phyloP scores from a whole-genome alignment of 2,329 filamentous ascomycete species.

The Clarireedia hainanense region DNA sequence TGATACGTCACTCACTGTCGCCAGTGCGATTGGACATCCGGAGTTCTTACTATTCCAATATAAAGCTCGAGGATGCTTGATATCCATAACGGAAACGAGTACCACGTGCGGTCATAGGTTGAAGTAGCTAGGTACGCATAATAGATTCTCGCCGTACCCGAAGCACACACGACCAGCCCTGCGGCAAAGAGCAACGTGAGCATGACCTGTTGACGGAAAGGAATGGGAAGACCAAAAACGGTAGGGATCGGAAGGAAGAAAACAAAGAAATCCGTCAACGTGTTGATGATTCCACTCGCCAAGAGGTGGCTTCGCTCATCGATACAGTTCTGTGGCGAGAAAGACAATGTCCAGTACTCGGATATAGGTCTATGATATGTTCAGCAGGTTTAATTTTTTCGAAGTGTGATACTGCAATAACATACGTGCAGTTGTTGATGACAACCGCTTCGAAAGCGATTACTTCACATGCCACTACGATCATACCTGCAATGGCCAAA shows the following conservation, averaged over 20 bases:
- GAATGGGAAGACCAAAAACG: conserved; percentile 37
- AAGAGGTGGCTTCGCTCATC: conserved; percentile 42
- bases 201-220: conserved; percentile 38
- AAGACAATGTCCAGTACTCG: conserved; percentile 31
- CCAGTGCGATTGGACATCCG: background rate
- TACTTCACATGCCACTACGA: conserved; percentile 27
- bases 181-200: conserved; percentile 40
- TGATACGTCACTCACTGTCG: background rate
- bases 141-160: conserved; percentile 32
- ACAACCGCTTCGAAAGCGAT: conserved; percentile 29
- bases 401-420: conserved; percentile 3
- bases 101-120: conserved; percentile 30
- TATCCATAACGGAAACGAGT: conserved; percentile 29
- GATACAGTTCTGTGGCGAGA: conserved; percentile 33
- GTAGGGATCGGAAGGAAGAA: conserved; percentile 42
- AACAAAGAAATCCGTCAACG: conserved; percentile 47
- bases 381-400: background rate
- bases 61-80: conserved; percentile 33
- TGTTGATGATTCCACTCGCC: conserved; percentile 49
- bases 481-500: conserved; percentile 25
- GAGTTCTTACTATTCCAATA: conserved; percentile 33
- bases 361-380: conserved; percentile 28
- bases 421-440: conserved; percentile 35
- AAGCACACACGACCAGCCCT: conserved; percentile 37
- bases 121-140: conserved; percentile 26